phyloP scores from a whole-genome alignment of 1,139 yeast species.

The Protomyces gravidus region DNA sequence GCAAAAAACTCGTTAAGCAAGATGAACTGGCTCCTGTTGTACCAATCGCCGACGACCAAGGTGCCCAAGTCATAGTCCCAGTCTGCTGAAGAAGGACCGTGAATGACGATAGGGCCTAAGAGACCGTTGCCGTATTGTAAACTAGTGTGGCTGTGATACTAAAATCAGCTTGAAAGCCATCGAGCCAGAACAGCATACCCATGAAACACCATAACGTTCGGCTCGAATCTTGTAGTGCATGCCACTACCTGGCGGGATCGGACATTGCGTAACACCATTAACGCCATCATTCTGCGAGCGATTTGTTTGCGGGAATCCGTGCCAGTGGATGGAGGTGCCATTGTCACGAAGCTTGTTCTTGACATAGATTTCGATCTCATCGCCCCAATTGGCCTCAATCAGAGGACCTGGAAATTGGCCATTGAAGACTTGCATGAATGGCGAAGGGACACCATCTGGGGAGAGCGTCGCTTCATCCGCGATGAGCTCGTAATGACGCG shows the following conservation, averaged over 20 bases:
- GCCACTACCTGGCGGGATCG: constrained; percentile 64
- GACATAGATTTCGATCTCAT: constrained; percentile 56
- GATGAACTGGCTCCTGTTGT: constrained; percentile 55
- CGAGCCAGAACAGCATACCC: constrained; percentile 81
- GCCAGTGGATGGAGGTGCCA: constrained; percentile 73
- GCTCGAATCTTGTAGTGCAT: constrained; percentile 65
- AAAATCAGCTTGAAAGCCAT: too few relatives aligned
- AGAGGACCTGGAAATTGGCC: constrained; percentile 68
- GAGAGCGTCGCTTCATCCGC: neutral
- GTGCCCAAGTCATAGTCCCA: constrained; percentile 64
- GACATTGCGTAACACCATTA: constrained; percentile 74
- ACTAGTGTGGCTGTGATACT: constrained; percentile 1
- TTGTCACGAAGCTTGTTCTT: constrained; percentile 55
- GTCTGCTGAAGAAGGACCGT: constrained; percentile 6
- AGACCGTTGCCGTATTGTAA: constrained; percentile 40
- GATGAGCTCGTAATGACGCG: neutral
- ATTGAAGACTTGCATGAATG: constrained; percentile 41
- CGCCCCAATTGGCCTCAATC: constrained; percentile 62
- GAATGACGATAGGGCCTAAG: constrained; percentile 36
- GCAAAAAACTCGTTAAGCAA: constrained; percentile 53
- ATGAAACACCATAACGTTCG: constrained; percentile 71
- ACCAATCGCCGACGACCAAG: constrained; percentile 67
- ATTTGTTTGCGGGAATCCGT: constrained; percentile 71
- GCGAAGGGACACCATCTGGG: constrained; percentile 41
- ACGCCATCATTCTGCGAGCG: constrained; percentile 76